A percentile compares a stretch with the other conserved stretches of the same genome.
These are phyloP conservation scores for Pythium scleroteichum DNA, from an alignment of 352 stramenopile genomes.

Conservation along the genomic window DNA sequence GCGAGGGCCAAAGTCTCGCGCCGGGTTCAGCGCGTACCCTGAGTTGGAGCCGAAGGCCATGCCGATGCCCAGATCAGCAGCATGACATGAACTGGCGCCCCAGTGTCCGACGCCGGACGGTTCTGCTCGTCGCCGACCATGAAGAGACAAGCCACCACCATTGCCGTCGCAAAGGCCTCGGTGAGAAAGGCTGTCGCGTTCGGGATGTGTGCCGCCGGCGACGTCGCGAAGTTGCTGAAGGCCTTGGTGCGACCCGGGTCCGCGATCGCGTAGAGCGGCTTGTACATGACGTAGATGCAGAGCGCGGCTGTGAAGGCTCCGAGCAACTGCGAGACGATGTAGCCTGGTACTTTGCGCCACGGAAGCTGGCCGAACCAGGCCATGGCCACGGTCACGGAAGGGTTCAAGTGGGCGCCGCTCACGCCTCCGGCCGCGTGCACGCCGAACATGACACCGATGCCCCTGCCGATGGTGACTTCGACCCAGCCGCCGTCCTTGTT, in stretches of 20 bases:
- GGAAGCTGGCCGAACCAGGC: slow-evolving; percentile 49
- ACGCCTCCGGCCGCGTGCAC: slow-evolving; percentile 61
- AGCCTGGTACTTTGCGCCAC: slow-evolving; percentile 56
- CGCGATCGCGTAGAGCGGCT: slow-evolving; percentile 42
- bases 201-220: slow-evolving; percentile 45
- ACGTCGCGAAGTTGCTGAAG: slow-evolving; percentile 50
- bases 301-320: slow-evolving; percentile 45
- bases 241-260: slow-evolving; percentile 43
- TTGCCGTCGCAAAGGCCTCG: slow-evolving; percentile 47
- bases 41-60: slow-evolving; percentile 64
- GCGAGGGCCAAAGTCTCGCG: slow-evolving; percentile 55
- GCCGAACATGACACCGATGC: slow-evolving; percentile 67
- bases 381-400: slow-evolving; percentile 55
- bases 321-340: slow-evolving; percentile 47
- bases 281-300: slow-evolving; percentile 54
- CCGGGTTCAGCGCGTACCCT: slow-evolving; percentile 57
- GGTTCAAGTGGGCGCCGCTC: slow-evolving; percentile 68
- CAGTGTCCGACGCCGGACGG: slow-evolving; percentile 36
- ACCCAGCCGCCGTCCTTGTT: slow-evolving; percentile 58
- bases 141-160: slow-evolving; percentile 53
- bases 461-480: slow-evolving; percentile 72
- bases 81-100: slow-evolving; percentile 37
- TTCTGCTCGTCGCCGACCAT: slow-evolving; percentile 54
- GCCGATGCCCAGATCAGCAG: slow-evolving; percentile 54
- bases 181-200: slow-evolving; percentile 44